Evolutionary conservation across 2,329 filamentous ascomycete genomes (phyloP), one percentile per base, ranked within the genome.

Genomic region (Ambrosiella cleistominuta): DNA sequence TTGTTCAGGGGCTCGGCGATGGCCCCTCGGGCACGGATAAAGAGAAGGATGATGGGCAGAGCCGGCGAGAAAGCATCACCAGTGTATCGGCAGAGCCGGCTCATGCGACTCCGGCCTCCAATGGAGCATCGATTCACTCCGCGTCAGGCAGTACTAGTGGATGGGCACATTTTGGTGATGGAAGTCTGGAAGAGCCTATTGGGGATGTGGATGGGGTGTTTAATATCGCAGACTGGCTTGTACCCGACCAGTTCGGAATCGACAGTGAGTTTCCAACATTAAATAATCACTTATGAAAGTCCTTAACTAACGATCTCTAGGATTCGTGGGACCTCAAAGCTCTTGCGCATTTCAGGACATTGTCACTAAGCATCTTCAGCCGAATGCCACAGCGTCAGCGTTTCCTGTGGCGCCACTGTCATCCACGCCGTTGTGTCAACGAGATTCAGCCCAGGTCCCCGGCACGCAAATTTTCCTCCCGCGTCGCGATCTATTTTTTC

Each of bases 401-500:
- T 13, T 17, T 47, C 42, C 9, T 17, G 44, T 36, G 27, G 44
- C 54, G 35, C 55, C n/a, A 54, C 40, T 19, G 13, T 40, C 52
- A 5, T 54, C 52, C 17, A 54, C 39, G 9, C 52, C 52, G 37
- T 38, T 54, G 12, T 15, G 37, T 15, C 52, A n/a, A 13, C 13
- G 52, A 54, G 52, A 54, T 15, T 54, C 52, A 9, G 52, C 52
- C 8, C 52, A 54, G 7, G 47, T 51, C 27, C 38, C 52, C 38
- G 39, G 52, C 5, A 54, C 52, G 9, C 52, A 54, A 44, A 64
- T 66, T 15, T 65, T 63, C 42, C 56, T 66, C 3, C 65, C 65
- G 0, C 62, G 65, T 7, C 63, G 65, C 13, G 64, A 66, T 52
- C 62, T 66, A 8, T 65, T 65, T 55, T 62, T 64, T 54, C 63